These are phyloP conservation scores for Pneumocystis murina DNA, from an alignment of 1,139 yeast species.

Conservation along the genomic window DNA sequence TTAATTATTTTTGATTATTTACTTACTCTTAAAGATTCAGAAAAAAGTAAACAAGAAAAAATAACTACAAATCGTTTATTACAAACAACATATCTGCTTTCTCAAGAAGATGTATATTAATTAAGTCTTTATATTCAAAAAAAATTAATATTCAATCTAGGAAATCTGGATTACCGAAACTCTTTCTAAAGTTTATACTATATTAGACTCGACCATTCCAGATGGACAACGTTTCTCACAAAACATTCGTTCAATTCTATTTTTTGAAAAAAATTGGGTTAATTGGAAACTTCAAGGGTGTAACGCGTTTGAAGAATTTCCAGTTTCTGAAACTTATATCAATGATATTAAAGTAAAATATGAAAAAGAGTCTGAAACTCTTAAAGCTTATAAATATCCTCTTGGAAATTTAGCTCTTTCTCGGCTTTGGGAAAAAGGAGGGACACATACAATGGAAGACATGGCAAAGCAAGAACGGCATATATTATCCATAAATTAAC, in stretches of 20 bases:
- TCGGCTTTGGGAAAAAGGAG: background rate
- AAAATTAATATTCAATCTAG: background rate
- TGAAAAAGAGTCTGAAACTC: background rate
- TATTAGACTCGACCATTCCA: background rate
- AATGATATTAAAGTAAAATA: background rate
- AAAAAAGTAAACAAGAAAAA: constrained; percentile 11
- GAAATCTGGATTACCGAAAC: background rate
- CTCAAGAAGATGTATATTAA: background rate
- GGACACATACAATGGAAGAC: background rate
- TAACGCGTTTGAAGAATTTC: background rate
- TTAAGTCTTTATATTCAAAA: background rate
- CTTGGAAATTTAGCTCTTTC: background rate
- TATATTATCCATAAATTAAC: background rate
- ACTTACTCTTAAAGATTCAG: constrained; percentile 16
- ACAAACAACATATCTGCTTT: background rate
- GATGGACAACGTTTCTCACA: background rate
- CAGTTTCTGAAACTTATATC: background rate
- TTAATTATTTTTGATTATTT: constrained; percentile 22
- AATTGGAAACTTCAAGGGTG: background rate
- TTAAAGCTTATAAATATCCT: background rate
- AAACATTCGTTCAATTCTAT: background rate
- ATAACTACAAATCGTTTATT: background rate
- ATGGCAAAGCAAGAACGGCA: background rate
- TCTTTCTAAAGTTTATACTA: background rate
- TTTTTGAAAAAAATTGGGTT: background rate